Base-by-base conservation (phyloP, 2,329 filamentous ascomycete genomes). In the Chrysoporthe puriensis region DNA sequence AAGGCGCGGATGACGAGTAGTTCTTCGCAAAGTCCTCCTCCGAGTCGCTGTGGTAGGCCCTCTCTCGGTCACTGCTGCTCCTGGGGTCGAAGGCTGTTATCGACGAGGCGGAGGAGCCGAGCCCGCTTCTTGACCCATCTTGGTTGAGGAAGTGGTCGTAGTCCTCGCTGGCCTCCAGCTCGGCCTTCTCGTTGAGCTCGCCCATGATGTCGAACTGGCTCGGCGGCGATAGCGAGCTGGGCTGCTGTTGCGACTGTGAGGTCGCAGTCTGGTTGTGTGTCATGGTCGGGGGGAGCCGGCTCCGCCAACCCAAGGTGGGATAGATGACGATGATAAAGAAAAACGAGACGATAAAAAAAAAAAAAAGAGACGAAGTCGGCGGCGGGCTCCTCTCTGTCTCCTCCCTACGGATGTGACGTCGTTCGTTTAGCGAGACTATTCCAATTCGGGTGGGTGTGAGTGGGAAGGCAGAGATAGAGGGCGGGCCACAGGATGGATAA, bases 1-100 rank as follows among this genome's bases (percentile, higher is more conserved):
- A 69, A 4, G 54, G 69, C 8, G 62, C 74, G 70, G 71, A 64
- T 69, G 66, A 72, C 69, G 13, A 73, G 40, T 42, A 52, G 40
- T 65, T 62, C 58, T 69, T 69, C 8, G 50, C 11, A 34, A 65
- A 58, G 14, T 69, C 68, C 14, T 67, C 68, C 1, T 69, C 68
- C 5, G 58, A 54, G 44, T 69, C 68, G 40, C 66, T 64, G 52
- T 64, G 63, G 44, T 64, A 64, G 26, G 9, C 52, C 46, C 62
- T 64, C 21, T 69, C 68, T 14, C 62, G 64, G 44, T 67, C 40
- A 2, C n/a, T 18, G n/a, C 68, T 69, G 48, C 44, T 67, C 57
- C 43, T 62, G 2, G 68, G 62, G 40, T 69, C 68, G 18, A 67
- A 69, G 16, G 63, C 62, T 48, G 68, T 69, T 57, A 67, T 64